Percentiles rank a stretch among this genome's conserved stretches.
Evolutionary conservation across 2,329 filamentous ascomycete genomes (phyloP).

Genomic region (Penicillium sp.): DNA sequence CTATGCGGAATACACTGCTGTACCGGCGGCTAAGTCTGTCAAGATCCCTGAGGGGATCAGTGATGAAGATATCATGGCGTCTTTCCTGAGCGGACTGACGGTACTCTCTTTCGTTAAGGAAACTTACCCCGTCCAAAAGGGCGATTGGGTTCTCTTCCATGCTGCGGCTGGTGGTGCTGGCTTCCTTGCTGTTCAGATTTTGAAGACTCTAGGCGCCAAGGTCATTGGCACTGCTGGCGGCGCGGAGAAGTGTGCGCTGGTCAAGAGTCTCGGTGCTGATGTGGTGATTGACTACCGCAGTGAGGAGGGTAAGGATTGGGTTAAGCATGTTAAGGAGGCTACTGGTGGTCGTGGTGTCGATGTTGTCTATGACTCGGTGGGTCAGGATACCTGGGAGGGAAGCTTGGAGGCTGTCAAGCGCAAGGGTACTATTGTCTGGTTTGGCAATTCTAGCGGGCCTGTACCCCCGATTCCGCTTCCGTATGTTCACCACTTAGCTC

Average conservation of each 20-base stretch:
- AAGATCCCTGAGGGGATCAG: conserved; percentile 61
- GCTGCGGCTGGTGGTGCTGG: conserved; percentile 83
- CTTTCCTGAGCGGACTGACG: conserved; percentile 76
- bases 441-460: conserved; percentile 77
- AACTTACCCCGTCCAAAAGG: conserved; percentile 64
- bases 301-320: conserved; percentile 73
- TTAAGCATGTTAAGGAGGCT: conserved; percentile 79
- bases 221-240: conserved; percentile 77
- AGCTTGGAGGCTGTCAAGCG: conserved; percentile 68
- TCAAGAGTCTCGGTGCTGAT: conserved; percentile 63
- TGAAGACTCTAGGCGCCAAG: conserved; percentile 67
- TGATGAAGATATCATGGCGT: conserved; percentile 62
- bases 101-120: conserved; percentile 76
- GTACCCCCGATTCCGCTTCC: conserved; percentile 65
- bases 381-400: conserved; percentile 77
- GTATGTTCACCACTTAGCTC: conserved; percentile 45
- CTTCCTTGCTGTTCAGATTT: conserved; percentile 68
- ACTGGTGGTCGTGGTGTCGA: conserved; percentile 69
- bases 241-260: conserved; percentile 66
- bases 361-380: conserved; percentile 82
- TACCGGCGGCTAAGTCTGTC: conserved; percentile 52
- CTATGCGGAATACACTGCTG: conserved; percentile 60
- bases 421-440: conserved; percentile 74
- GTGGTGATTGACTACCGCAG: conserved; percentile 76
- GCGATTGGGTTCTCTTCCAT: conserved; percentile 79